Evolutionary conservation across 164 flowering plant genomes (phyloP), one percentile per base, ranked within the genome.

Genomic region (Magnolia sinica): DNA sequence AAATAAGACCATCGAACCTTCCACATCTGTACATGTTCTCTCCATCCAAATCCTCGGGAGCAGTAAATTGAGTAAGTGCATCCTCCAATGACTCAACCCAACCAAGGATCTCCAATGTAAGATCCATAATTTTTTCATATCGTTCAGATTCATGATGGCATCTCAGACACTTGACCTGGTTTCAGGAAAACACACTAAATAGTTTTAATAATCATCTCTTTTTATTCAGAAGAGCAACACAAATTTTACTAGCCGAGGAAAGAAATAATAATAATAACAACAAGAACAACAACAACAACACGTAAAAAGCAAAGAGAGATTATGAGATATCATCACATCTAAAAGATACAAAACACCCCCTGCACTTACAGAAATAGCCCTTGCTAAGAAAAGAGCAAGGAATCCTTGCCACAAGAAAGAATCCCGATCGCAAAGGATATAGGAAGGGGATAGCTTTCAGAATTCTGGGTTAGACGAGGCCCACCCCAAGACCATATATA

Each of bases 21-120:
- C 87, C 89, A 87, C 98, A 95, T 83, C 88, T 83, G 76, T 95
- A 95, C 95, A 85, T 93, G 79, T 95, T 95, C 77, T 95, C 97
- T 77, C 97, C 98, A 83, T 93, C 97, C 84, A 93, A 84, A 85
- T 87, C 89, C 84, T 95, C 98, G 50, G 88, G 83, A 22, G 87
- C 83, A 14, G 98, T 95, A 78, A 93, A 93, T 67, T 91, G 97
- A 67, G 89, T 86, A 63, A 95, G 84, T 16, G 94, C 95, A 85
- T 95, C 98, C 79, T 95, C 94, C 76, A 95, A 67, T 24, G 97
- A 88, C 78, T 88, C 94, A 20, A 92, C 93, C 90, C 91, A 85
- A 24, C 97, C 95, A 77, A 74, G 83, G 83, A 95, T 95, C 85
- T 95, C 98, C 76, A 95, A 73, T 66, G 98, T 88, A 31, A 95